Percentiles rank a stretch among this genome's conserved stretches.
Evolutionary conservation across 176 grass and related monocot species (phyloP).

Genomic region (Triticum urartu): DNA sequence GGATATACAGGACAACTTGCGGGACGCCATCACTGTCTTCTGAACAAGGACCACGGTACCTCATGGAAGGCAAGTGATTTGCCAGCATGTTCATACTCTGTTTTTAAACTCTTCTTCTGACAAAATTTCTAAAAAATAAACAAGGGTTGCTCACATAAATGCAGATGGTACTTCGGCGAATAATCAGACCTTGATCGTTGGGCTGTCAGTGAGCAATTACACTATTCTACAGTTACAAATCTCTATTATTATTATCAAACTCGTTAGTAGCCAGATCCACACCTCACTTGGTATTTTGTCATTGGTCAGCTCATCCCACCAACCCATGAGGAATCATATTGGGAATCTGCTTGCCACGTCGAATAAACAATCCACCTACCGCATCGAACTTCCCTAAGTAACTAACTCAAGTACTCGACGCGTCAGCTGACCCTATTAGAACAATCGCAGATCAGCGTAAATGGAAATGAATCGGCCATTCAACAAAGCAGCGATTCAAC

Average conservation of each 20-base stretch:
- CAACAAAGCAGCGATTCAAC: not conserved
- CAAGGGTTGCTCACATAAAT: not conserved
- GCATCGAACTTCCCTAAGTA: not conserved
- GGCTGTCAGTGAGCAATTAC: not conserved
- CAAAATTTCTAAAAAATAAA: not conserved
- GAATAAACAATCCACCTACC: constrained; percentile 20
- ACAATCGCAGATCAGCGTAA: not conserved
- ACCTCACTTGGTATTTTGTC: not conserved
- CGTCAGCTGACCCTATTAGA: not conserved
- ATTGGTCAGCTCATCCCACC: constrained; percentile 27
- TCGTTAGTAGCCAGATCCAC: constrained; percentile 17
- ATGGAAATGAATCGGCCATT: not conserved
- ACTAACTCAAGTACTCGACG: not conserved
- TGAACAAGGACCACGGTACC: not conserved
- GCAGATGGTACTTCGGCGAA: not conserved
- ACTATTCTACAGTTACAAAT: not conserved
- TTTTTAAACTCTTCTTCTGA: not conserved
- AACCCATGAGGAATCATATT: constrained; percentile 8
- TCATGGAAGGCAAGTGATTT: constrained; percentile 29
- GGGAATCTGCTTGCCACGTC: constrained; percentile 1
- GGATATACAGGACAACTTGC: constrained; percentile 28
- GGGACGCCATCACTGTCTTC: constrained; percentile 21
- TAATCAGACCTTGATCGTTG: not conserved
- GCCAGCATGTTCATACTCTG: constrained; percentile 6
- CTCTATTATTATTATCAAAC: not conserved